Base-by-base conservation (phyloP, 2,329 filamentous ascomycete genomes). In the Aureobasidium sp. region DNA sequence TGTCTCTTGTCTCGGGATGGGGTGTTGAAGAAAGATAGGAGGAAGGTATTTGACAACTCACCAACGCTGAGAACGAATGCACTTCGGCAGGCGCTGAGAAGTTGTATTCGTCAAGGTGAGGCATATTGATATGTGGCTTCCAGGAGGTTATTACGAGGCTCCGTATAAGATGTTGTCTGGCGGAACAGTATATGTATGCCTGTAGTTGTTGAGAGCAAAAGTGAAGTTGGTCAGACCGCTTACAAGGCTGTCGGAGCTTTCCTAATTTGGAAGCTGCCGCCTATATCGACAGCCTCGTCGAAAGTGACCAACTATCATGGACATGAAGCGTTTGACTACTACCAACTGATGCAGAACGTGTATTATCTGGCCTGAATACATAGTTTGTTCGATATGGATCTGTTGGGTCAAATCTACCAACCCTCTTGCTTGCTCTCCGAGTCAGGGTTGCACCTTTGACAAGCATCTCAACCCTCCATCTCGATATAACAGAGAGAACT, bases 31-130 rank as follows among this genome's bases (percentile, higher is more conserved):
- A 2, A 21, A 51, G 53, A 54, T 15, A 4, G 19, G 29, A 29
- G 67, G 11, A 35, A 7, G 8, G 25, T n/a, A 35, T 21, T 29
- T 4, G 27, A 29, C 9, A 5, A 62, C 65, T 47, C 62, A 77
- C 74, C 64, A 79, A 66, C 25, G 77, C 77, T 67, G 74, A 66
- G 65, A 77, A 78, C 3, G 67, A 66, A 57, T 77, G 70, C 5
- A 66, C 69, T 61, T 75, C 69, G 27, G 73, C 55, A 25, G 76
- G 72, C 9, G 75, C 73, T 13, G 75, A 73, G 63, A 79, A 79
- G 21, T 69, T 67, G 43, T 68, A 64, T 45, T 73, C 67, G 6
- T 70, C 63, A 17, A 63, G 63, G 51, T 65, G 60, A 25, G 65
- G 64, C 67, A 69, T 68, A 0, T 38, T 67, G 43, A 15, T 37